Percentiles rank a stretch among this genome's conserved stretches.
These are phyloP conservation scores for Syzygium syzygioides DNA, from an alignment of 441 rosid genomes.

Conservation along the genomic window DNA sequence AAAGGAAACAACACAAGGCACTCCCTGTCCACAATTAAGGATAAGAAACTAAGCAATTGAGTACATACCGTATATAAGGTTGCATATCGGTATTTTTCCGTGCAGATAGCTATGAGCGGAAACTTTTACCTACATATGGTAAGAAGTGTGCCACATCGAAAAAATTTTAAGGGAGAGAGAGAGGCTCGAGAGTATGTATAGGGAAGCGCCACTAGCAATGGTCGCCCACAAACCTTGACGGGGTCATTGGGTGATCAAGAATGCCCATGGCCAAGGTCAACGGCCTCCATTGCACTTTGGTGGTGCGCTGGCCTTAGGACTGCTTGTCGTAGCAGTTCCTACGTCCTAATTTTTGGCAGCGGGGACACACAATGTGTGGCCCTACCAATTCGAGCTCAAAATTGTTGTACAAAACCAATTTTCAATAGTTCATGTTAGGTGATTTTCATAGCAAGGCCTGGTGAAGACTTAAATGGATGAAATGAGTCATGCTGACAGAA, in stretches of 20 bases:
- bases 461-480: background rate
- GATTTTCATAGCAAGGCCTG: background rate
- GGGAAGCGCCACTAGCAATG: accelerated
- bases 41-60: background rate
- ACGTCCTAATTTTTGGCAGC: background rate
- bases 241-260: background rate
- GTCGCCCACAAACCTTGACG: accelerated
- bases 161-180: background rate
- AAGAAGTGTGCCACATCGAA: background rate
- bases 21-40: background rate
- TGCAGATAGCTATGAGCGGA: background rate
- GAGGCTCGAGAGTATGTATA: background rate
- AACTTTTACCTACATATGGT: background rate
- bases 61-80: background rate
- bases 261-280: background rate
- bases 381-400: background rate
- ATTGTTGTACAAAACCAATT: background rate
- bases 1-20: background rate
- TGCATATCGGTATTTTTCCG: background rate
- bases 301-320: background rate
- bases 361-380: accelerated
- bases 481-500: background rate
- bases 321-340: background rate
- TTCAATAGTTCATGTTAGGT: background rate
- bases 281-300: background rate